These are phyloP conservation scores for Orychophragmus violaceus DNA, from an alignment of 345 rosid species.

Conservation along the genomic window DNA sequence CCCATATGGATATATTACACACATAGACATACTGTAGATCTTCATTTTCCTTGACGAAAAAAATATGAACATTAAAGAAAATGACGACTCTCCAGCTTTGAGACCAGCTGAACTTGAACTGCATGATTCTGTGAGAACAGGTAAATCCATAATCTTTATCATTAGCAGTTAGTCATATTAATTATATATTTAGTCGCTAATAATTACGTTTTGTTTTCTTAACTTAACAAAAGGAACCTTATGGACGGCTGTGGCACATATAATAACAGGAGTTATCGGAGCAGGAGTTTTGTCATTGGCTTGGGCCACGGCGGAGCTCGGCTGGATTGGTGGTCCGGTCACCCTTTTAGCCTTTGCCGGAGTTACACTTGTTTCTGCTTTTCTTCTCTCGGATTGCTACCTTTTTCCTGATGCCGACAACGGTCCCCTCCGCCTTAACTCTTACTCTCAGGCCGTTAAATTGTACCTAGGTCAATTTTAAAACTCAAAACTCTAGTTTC, in stretches of 20 bases:
- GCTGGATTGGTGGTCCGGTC: no score
- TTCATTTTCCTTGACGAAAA: neutral
- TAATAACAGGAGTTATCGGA: constrained; percentile 72
- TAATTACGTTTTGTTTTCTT: neutral
- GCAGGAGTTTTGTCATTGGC: constrained; percentile 75
- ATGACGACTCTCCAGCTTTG: neutral
- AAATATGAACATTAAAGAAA: constrained; percentile 7
- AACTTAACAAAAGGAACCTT: constrained; percentile 38
- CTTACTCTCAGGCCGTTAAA: no score
- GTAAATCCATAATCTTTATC: neutral
- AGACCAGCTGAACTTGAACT: neutral
- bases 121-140: constrained; percentile 13
- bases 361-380: constrained; percentile 37
- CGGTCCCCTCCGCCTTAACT: no score
- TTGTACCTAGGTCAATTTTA: constrained; percentile 41
- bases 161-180: neutral
- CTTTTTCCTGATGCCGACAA: no score
- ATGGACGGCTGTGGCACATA: no score
- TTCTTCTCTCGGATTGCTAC: no score
- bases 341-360: constrained; percentile 40
- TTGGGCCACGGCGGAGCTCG: no score
- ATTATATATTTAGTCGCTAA: neutral
- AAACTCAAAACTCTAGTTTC: no score
- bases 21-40: neutral
- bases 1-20: no score